Evolutionary conservation across 202 grass and related monocot genomes (phyloP), one percentile per base, ranked within the genome.

Genomic region (Hordeum pubiflorum): DNA sequence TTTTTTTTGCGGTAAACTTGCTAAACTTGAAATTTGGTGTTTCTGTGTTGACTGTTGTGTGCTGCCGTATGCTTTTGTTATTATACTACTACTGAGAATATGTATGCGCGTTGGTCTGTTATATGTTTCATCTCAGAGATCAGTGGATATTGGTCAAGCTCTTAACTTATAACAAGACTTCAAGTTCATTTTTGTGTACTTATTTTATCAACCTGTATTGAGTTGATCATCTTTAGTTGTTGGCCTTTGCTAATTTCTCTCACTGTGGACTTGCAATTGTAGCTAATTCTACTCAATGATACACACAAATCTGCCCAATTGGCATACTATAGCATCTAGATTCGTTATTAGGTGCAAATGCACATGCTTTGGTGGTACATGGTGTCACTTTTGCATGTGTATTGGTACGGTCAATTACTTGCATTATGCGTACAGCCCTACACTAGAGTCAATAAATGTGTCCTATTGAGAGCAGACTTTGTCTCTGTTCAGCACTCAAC

Each of bases 171-270:
- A 21, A 50, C 29, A 52, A 74, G 38, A 38, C 48, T 1, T 13
- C 3, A n/a, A 64, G 44, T 50, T 74, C 27, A 62, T 48, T 70
- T 46, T 32, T 14, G 3, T 33, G 17, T 32, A 20, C 3, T 0
- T 75, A 69, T 67, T 83, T 41, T 74, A 13, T 36, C 34, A 5
- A 50, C 63, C 50, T 72, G 31, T 63, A 39, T 26, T 29, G 24
- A 72, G 1, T 61, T 34, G 3, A 29, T 44, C 59, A 78, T 81
- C 9, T 88, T 62, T 37, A 4, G 12, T 13, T 27, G 17, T 54
- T 69, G 9, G 20, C 61, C 10, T 3, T 76, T 81, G 76, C 5
- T 84, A 76, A 9, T 76, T 84, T 62, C 5, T 76, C 14, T 76
- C 24, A 2, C 8, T 10, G 29, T 50, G 29, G 12, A 36, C 24